These are phyloP conservation scores for Pseudevernia furfuracea DNA, from an alignment of 495 filamentous ascomycete genomes.

Conservation along the genomic window DNA sequence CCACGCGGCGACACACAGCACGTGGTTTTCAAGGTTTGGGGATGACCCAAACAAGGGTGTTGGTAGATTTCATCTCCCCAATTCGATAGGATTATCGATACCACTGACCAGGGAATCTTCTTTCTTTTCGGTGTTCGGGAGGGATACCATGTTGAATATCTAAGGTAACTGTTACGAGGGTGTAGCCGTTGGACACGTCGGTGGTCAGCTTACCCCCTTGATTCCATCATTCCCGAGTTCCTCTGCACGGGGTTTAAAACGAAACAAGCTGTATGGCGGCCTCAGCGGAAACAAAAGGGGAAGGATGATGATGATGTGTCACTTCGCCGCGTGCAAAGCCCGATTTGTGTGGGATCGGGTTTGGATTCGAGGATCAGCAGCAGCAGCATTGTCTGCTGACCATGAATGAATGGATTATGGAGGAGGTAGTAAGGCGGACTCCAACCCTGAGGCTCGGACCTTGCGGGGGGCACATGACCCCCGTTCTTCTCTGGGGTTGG, in stretches of 20 bases:
- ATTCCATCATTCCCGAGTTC: too few relatives aligned
- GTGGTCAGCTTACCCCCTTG: neutral
- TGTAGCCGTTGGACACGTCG: neutral
- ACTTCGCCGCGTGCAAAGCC: neutral
- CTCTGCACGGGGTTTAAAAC: neutral
- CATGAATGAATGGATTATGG: too few relatives aligned
- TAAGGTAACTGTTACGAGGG: neutral
- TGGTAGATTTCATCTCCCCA: neutral
- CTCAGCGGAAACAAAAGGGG: neutral
- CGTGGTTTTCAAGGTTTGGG: neutral
- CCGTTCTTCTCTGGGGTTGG: neutral
- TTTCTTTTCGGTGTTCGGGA: neutral
- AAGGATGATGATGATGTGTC: neutral
- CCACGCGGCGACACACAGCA: slow-evolving; percentile 1
- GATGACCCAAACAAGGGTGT: neutral
- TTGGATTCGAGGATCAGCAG: too few relatives aligned
- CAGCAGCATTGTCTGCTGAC: slow-evolving; percentile 1
- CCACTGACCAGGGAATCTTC: neutral
- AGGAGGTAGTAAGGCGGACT: neutral
- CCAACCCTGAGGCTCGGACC: slow-evolving; percentile 1
- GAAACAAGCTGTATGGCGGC: neutral
- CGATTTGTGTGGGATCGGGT: too few relatives aligned
- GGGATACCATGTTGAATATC: neutral
- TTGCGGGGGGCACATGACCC: slow-evolving; percentile 1
- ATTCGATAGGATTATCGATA: neutral